Evolutionary conservation across 495 filamentous ascomycete species (phyloP).

Genomic region (Aspergillus panamensis): DNA sequence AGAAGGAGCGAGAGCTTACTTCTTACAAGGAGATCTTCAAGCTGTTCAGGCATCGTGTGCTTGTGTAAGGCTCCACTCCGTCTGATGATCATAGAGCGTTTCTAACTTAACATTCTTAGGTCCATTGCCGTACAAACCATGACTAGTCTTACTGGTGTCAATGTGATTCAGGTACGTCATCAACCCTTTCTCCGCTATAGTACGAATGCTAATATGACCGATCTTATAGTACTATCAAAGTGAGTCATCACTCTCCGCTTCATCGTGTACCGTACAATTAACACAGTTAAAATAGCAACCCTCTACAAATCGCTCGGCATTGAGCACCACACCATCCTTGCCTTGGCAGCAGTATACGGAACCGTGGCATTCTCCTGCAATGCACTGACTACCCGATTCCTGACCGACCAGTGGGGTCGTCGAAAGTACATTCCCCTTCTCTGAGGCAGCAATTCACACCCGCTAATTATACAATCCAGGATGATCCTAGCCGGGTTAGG

Average conservation of each 20-base stretch:
- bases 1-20: slow-evolving; percentile 54
- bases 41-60: slow-evolving; percentile 48
- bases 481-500: slow-evolving; percentile 52
- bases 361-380: slow-evolving; percentile 54
- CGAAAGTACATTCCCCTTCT: slow-evolving; percentile 40
- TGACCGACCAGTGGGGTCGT: slow-evolving; percentile 60
- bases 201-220: not conserved
- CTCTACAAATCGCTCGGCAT: slow-evolving; percentile 57
- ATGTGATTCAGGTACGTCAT: slow-evolving; percentile 49
- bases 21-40: slow-evolving; percentile 51
- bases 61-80: slow-evolving; percentile 37
- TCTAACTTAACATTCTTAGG: slow-evolving; percentile 16
- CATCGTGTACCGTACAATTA: not conserved
- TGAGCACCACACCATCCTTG: slow-evolving; percentile 47
- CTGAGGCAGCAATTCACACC: not conserved
- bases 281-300: slow-evolving; percentile 31
- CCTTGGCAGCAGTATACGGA: slow-evolving; percentile 54
- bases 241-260: slow-evolving; percentile 20
- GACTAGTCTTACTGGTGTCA: slow-evolving; percentile 55
- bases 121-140: slow-evolving; percentile 57
- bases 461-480: slow-evolving; percentile 20
- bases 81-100: not conserved
- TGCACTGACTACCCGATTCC: slow-evolving; percentile 47
- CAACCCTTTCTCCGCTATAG: not conserved
- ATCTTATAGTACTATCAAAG: slow-evolving; percentile 50